Evolutionary conservation across 148 eudicot species (phyloP).

Genomic region (Chenopodium album): DNA sequence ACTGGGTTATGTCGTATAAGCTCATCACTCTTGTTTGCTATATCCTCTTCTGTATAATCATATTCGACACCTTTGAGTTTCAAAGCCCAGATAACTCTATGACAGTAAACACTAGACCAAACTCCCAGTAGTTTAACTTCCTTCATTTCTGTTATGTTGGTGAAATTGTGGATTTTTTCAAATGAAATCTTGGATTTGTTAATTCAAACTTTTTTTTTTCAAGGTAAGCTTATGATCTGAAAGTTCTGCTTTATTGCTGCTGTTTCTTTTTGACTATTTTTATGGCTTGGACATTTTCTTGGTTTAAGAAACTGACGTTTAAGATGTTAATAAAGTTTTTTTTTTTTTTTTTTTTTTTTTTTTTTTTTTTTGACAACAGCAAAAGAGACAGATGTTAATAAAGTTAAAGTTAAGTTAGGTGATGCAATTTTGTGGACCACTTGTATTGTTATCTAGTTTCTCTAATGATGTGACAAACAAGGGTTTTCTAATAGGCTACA

Average conservation of each 20-base stretch:
- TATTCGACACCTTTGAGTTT: slow-evolving; percentile 27
- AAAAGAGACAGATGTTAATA: background rate
- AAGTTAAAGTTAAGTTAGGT: slow-evolving; percentile 3
- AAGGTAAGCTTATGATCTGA: background rate
- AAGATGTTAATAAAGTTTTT: background rate
- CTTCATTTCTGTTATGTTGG: slow-evolving; percentile 18
- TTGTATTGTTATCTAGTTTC: background rate
- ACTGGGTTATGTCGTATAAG: slow-evolving; percentile 30
- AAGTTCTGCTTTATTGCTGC: slow-evolving; percentile 9
- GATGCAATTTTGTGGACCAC: background rate
- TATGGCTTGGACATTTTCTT: background rate
- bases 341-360: no score
- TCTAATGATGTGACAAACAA: background rate
- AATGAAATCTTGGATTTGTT: background rate
- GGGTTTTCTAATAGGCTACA: background rate
- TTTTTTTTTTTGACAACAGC: no score
- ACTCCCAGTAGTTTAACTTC: slow-evolving; percentile 26
- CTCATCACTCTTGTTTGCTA: slow-evolving; percentile 28
- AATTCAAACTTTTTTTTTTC: background rate
- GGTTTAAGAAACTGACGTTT: slow-evolving; percentile 4
- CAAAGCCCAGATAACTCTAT: slow-evolving; percentile 37
- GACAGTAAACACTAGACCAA: slow-evolving; percentile 33
- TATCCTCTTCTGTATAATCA: slow-evolving; percentile 23
- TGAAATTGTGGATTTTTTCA: no score
- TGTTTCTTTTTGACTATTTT: slow-evolving; percentile 19